Conservation (phyloP, 179 eudicot genomes). For the Camellia oleifera region DNA sequence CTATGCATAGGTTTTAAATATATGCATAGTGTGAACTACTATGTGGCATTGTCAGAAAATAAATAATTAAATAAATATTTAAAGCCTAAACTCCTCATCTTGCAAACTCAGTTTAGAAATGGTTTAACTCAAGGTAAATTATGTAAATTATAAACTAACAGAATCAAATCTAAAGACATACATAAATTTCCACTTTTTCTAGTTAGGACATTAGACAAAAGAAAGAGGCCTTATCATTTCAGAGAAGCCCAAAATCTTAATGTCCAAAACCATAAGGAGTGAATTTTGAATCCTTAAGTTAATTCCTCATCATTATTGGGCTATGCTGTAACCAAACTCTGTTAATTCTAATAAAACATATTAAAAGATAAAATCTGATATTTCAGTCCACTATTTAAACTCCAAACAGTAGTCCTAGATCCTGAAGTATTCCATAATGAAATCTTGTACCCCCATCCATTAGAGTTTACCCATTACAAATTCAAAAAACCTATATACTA, state of each 20-base stretch:
- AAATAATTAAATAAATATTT: not conserved
- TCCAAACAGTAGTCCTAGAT: not conserved
- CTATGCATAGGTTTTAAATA: no score
- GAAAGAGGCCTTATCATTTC: not conserved
- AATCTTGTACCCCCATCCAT: no score
- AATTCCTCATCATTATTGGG: no score
- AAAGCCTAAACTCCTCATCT: not conserved
- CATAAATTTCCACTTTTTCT: not conserved
- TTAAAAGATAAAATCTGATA: not conserved
- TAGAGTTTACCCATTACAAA: no score
- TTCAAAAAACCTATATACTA: no score
- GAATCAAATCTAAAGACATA: not conserved
- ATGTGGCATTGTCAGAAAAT: not conserved
- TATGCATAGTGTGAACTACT: not conserved
- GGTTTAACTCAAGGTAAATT: no score
- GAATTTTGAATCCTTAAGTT: not conserved
- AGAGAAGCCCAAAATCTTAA: not conserved
- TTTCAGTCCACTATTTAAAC: not conserved
- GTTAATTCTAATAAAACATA: no score
- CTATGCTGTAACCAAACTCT: no score
- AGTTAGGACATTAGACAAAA: not conserved
- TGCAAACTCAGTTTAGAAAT: no score
- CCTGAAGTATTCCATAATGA: no score
- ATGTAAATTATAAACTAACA: not conserved
- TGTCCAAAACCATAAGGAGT: not conserved